A percentile compares a stretch with the other conserved stretches of the same genome.
These are phyloP conservation scores for Helichrysum umbraculigerum DNA, from an alignment of 129 eudicot species.

Conservation along the genomic window DNA sequence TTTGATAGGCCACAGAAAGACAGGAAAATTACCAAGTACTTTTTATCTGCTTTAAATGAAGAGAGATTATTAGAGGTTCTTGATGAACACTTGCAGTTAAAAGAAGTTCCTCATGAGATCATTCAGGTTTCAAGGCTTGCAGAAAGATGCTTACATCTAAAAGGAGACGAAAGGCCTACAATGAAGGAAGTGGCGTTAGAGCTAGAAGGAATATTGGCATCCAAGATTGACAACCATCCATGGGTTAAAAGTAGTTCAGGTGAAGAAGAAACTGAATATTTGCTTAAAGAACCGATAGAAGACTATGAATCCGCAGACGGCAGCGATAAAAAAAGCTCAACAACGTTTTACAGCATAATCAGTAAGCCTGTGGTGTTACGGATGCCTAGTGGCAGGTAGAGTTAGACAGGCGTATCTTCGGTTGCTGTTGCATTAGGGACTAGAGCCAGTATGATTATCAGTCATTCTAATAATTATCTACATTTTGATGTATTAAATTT, in stretches of 20 bases:
- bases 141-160: conserved; percentile 28
- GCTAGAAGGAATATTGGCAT: conserved; percentile 32
- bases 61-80: conserved; percentile 24
- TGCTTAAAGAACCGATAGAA: neutral
- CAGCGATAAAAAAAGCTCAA: neutral
- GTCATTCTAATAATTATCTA: too few relatives aligned
- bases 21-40: conserved; percentile 26
- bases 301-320: neutral
- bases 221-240: conserved; percentile 32
- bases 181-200: conserved; percentile 45
- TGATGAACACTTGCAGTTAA: conserved; percentile 23
- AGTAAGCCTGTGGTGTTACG: too few relatives aligned
- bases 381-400: too few relatives aligned
- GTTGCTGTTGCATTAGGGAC: too few relatives aligned
- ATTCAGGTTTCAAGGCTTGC: conserved; percentile 31
- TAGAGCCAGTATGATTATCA: too few relatives aligned
- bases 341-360: conserved; percentile 10
- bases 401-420: too few relatives aligned
- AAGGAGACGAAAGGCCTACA: conserved; percentile 40
- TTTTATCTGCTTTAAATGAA: conserved; percentile 30
- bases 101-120: conserved; percentile 22
- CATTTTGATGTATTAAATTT: too few relatives aligned
- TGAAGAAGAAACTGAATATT: conserved; percentile 25
- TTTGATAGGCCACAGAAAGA: conserved; percentile 42
- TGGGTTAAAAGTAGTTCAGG: conserved; percentile 21